These are phyloP conservation scores for Wickerhamia fluorescens DNA, from an alignment of 805 yeast species.

Conservation along the genomic window DNA sequence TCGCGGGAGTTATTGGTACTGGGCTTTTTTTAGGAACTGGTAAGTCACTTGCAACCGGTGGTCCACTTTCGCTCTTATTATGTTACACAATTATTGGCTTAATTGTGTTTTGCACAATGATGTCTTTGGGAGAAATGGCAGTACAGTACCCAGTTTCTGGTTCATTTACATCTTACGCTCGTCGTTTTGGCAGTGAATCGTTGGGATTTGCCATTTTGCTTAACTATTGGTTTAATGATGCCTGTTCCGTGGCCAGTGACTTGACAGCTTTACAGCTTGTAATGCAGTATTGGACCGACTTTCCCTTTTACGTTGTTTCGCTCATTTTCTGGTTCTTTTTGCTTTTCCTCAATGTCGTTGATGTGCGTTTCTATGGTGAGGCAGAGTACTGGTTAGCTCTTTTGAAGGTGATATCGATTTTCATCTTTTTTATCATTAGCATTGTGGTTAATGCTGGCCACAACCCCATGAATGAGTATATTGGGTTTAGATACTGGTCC, in stretches of 20 bases:
- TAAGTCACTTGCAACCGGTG: slow-evolving; percentile 22
- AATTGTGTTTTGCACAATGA: slow-evolving; percentile 47
- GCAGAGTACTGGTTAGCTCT: slow-evolving; percentile 33
- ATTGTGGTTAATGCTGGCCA: slow-evolving; percentile 55
- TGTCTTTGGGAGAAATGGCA: slow-evolving; percentile 51
- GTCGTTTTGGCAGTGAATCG: slow-evolving; percentile 42
- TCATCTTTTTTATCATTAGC: slow-evolving; percentile 50
- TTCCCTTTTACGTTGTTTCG: slow-evolving; percentile 45
- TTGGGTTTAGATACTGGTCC: slow-evolving; percentile 38
- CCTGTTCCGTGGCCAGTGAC: slow-evolving; percentile 42
- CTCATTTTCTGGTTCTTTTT: slow-evolving; percentile 48
- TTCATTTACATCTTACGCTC: slow-evolving; percentile 45
- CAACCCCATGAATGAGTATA: slow-evolving; percentile 35
- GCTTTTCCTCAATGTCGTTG: slow-evolving; percentile 32
- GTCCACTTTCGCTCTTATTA: slow-evolving; percentile 25
- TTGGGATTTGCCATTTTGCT: slow-evolving; percentile 46
- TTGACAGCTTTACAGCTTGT: slow-evolving; percentile 41
- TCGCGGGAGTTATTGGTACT: slow-evolving; percentile 32
- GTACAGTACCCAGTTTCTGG: slow-evolving; percentile 49
- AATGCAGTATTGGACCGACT: slow-evolving; percentile 41
- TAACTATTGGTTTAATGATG: slow-evolving; percentile 48
- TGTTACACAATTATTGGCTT: slow-evolving; percentile 30
- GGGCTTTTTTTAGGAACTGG: slow-evolving; percentile 30
- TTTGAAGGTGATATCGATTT: slow-evolving; percentile 43
- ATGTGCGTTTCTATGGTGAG: slow-evolving; percentile 36